phyloP scores from a whole-genome alignment of 2,329 filamentous ascomycete species.

The Penicillium sclerotigenum region DNA sequence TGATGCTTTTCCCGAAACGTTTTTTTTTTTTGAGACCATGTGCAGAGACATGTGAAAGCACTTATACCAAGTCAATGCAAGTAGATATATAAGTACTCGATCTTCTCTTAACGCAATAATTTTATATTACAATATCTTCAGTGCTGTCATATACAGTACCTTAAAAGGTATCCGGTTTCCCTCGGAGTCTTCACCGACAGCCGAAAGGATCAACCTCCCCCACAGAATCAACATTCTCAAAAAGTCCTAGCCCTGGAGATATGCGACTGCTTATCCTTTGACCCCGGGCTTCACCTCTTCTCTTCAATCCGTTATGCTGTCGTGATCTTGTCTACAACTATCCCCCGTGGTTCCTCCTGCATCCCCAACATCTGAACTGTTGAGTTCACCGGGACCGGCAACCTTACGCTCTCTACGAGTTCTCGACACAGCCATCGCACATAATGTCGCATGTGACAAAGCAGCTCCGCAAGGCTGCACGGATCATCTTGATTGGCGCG shows the following conservation, averaged over 20 bases:
- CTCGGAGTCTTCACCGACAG: slow-evolving; percentile 32
- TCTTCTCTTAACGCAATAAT: neutral
- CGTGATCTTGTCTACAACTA: neutral
- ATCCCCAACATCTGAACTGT: slow-evolving; percentile 3
- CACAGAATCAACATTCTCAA: slow-evolving; percentile 24
- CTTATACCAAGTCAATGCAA: neutral
- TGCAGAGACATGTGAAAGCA: slow-evolving; percentile 12
- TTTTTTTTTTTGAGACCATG: neutral
- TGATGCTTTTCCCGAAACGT: neutral
- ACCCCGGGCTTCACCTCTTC: slow-evolving; percentile 4
- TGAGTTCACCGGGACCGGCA: slow-evolving; percentile 2
- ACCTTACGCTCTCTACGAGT: neutral
- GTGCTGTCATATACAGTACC: neutral
- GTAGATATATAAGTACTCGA: neutral
- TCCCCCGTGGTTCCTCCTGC: neutral
- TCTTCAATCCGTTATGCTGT: slow-evolving; percentile 5
- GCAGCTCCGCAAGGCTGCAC: slow-evolving; percentile 73
- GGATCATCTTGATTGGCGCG: slow-evolving; percentile 90
- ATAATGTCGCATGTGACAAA: slow-evolving; percentile 37
- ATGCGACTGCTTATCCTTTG: slow-evolving; percentile 7
- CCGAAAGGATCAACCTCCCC: slow-evolving; percentile 31
- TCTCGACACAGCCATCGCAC: neutral
- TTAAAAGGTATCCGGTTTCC: neutral
- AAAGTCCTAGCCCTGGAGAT: neutral
- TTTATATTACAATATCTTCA: no score